These are phyloP conservation scores for Hypoxylon sp. DNA, from an alignment of 2,329 filamentous ascomycete species.

Conservation along the genomic window DNA sequence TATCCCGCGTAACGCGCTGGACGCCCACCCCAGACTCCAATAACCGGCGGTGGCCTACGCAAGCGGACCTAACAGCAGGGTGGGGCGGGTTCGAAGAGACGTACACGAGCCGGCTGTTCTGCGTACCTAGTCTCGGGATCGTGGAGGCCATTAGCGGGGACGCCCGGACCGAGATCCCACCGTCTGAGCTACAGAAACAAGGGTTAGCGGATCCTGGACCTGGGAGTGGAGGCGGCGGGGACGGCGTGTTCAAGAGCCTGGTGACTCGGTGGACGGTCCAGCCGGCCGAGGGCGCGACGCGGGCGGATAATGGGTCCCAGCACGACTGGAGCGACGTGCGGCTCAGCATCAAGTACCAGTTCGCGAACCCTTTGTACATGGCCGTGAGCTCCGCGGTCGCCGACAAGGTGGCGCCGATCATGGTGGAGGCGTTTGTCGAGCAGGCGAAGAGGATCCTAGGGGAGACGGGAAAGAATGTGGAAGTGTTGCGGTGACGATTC, in stretches of 20 bases:
- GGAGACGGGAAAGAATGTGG: conserved; percentile 27
- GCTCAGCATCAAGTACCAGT: conserved; percentile 84
- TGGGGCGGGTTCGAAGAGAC: conserved; percentile 87
- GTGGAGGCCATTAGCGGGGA: conserved; percentile 85
- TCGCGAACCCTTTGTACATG: conserved; percentile 89
- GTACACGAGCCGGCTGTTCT: conserved; percentile 85
- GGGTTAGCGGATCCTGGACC: conserved; percentile 43
- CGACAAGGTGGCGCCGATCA: conserved; percentile 85
- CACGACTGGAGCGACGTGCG: conserved; percentile 77
- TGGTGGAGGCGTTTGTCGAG: conserved; percentile 95
- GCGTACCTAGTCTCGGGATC: conserved; percentile 74
- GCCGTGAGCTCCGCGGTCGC: conserved; percentile 85
- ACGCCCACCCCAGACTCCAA: conserved; percentile 61
- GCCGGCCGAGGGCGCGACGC: conserved; percentile 60
- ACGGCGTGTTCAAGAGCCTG: conserved; percentile 75
- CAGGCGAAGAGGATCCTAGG: conserved; percentile 75
- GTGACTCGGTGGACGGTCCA: conserved; percentile 78
- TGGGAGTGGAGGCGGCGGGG: conserved; percentile 53
- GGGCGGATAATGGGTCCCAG: conserved; percentile 49
- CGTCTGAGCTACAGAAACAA: conserved; percentile 52
- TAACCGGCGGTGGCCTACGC: conserved; percentile 74
- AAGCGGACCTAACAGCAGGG: conserved; percentile 85
- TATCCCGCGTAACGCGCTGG: conserved; percentile 83
- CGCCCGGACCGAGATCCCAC: conserved; percentile 62
- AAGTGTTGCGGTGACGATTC: conserved; percentile 20